These are phyloP conservation scores for Ampelomyces quisqualis DNA, from an alignment of 2,329 filamentous ascomycete genomes.

Conservation along the genomic window DNA sequence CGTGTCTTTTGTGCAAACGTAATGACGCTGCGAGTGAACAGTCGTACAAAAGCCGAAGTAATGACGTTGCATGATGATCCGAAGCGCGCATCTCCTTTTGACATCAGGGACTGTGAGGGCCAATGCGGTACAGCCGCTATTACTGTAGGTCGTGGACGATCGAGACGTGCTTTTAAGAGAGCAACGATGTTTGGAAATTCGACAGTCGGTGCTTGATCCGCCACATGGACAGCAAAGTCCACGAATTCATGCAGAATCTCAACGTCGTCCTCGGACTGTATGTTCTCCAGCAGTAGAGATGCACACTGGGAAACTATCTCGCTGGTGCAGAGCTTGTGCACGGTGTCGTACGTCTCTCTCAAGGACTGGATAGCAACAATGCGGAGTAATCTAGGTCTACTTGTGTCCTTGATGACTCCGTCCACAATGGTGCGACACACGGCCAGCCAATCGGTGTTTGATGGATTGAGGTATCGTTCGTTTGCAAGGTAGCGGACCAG, in stretches of 20 bases:
- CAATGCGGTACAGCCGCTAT: slow-evolving; percentile 20
- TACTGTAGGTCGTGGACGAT: slow-evolving; percentile 20
- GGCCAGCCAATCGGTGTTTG: slow-evolving; percentile 66
- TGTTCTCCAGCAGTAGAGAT: slow-evolving; percentile 60
- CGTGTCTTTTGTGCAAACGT: slow-evolving; percentile 64
- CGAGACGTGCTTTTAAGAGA: slow-evolving; percentile 48
- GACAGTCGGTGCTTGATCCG: slow-evolving; percentile 58
- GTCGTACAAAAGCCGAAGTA: slow-evolving; percentile 67
- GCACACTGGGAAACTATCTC: slow-evolving; percentile 61
- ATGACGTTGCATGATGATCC: slow-evolving; percentile 68
- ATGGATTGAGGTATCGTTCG: slow-evolving; percentile 70
- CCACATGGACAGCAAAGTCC: slow-evolving; percentile 64
- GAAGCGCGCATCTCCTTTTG: slow-evolving; percentile 15
- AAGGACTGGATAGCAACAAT: slow-evolving; percentile 63
- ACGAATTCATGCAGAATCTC: slow-evolving; percentile 65
- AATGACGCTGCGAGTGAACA: slow-evolving; percentile 75
- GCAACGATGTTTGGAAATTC: slow-evolving; percentile 54
- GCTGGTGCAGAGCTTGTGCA: slow-evolving; percentile 59
- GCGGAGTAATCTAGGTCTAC: slow-evolving; percentile 62
- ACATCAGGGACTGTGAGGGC: slow-evolving; percentile 17
- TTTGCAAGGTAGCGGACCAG: slow-evolving; percentile 69
- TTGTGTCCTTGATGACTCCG: slow-evolving; percentile 63
- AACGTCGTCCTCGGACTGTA: slow-evolving; percentile 64
- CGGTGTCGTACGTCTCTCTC: slow-evolving; percentile 51
- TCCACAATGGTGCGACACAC: slow-evolving; percentile 63